Conservation (phyloP, 2,329 filamentous ascomycete species). For the Penicillium sp. region DNA sequence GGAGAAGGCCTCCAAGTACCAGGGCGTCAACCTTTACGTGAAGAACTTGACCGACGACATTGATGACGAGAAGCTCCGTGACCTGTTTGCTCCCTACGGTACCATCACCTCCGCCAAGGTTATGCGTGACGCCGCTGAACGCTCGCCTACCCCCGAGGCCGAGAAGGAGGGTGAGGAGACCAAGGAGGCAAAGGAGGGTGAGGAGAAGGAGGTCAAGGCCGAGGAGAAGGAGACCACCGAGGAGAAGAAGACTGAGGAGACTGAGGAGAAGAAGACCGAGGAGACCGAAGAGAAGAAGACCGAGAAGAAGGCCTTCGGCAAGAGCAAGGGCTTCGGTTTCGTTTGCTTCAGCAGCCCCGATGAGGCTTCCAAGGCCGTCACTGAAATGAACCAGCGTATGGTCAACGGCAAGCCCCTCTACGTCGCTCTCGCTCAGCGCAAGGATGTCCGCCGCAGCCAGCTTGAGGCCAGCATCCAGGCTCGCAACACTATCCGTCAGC, state of each 20-base stretch:
- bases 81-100: constrained; percentile 86
- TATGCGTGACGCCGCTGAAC: constrained; percentile 73
- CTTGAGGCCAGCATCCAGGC: constrained; percentile 99
- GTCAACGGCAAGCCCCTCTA: constrained; percentile 94
- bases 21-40: constrained; percentile 98
- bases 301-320: constrained; percentile 70
- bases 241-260: constrained; percentile 54
- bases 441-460: constrained; percentile 99
- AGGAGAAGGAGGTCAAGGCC: constrained; percentile 40
- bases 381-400: constrained; percentile 99
- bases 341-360: constrained; percentile 99
- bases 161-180: constrained; percentile 50
- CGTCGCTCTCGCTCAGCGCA: constrained; percentile 95
- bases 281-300: constrained; percentile 55
- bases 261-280: constrained; percentile 54
- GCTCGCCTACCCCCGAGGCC: constrained; percentile 45
- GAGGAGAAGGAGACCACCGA: constrained; percentile 42
- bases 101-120: constrained; percentile 98
- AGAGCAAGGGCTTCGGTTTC: constrained; percentile 99
- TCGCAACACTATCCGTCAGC: constrained; percentile 96
- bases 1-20: constrained; percentile 99
- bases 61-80: constrained; percentile 94
- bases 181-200: constrained; percentile 44
- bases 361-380: constrained; percentile 97
- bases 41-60: constrained; percentile 98